Percentiles rank a stretch among this genome's conserved stretches.
Evolutionary conservation across 2,329 filamentous ascomycete species (phyloP).

Genomic region (Coccinonectria pachysandricola): DNA sequence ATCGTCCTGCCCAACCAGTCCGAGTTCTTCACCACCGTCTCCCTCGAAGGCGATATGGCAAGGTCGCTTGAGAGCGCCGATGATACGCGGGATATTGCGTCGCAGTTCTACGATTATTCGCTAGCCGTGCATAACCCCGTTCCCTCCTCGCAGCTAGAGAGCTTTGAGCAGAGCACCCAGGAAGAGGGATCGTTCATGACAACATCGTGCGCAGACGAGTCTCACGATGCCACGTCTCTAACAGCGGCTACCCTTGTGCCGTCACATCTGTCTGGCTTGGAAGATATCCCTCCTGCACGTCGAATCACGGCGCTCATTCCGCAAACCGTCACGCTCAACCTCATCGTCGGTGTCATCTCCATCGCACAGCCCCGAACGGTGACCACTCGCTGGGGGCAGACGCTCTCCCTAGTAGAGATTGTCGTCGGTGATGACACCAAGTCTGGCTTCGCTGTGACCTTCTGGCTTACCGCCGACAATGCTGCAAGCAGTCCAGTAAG

Average conservation of each 20-base stretch:
- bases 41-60: slow-evolving; percentile 18
- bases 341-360: slow-evolving; percentile 72
- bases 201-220: slow-evolving; percentile 24
- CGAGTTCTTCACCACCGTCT: slow-evolving; percentile 39
- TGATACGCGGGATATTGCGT: slow-evolving; percentile 28
- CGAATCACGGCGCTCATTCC: slow-evolving; percentile 60
- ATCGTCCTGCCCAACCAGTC: slow-evolving; percentile 21
- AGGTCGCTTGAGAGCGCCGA: slow-evolving; percentile 21
- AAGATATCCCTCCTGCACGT: slow-evolving; percentile 56
- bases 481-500: slow-evolving; percentile 23
- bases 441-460: slow-evolving; percentile 69
- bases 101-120: slow-evolving; percentile 70
- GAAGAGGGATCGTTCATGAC: slow-evolving; percentile 29
- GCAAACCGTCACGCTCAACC: slow-evolving; percentile 70
- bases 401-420: slow-evolving; percentile 61
- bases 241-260: slow-evolving; percentile 15
- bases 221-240: slow-evolving; percentile 8
- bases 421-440: slow-evolving; percentile 78
- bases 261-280: slow-evolving; percentile 42
- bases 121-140: slow-evolving; percentile 59
- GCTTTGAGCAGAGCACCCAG: slow-evolving; percentile 15
- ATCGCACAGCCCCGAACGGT: slow-evolving; percentile 58
- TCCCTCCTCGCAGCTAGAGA: slow-evolving; percentile 48
- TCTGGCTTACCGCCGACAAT: slow-evolving; percentile 56
- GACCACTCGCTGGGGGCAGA: slow-evolving; percentile 51